A percentile compares a stretch with the other conserved stretches of the same genome.
Conservation (phyloP, 2,329 filamentous ascomycete genomes). For the Graphilbum fragrans region DNA sequence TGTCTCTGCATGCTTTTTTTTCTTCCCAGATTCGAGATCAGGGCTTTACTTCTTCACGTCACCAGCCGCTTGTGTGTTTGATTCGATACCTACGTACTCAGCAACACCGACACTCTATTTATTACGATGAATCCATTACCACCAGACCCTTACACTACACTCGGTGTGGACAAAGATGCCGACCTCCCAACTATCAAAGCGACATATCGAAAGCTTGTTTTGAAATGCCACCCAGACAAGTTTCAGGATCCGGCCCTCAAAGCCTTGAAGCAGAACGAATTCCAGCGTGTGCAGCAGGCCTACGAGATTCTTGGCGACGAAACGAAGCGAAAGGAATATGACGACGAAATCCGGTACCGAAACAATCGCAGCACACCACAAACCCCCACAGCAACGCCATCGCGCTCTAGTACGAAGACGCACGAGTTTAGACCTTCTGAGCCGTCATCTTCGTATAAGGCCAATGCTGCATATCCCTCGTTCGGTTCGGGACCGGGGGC, state of each 20-base stretch:
- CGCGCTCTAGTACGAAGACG: constrained; percentile 23
- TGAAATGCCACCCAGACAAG: constrained; percentile 88
- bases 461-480: constrained; percentile 9
- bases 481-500: neutral
- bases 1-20: neutral
- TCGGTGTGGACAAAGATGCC: constrained; percentile 64
- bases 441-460: constrained; percentile 29
- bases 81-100: too few species aligned
- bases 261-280: constrained; percentile 70
- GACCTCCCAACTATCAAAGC: constrained; percentile 60
- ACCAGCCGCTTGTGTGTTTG: too few species aligned
- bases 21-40: too few species aligned
- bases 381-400: constrained; percentile 25
- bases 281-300: constrained; percentile 83
- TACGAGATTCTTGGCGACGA: constrained; percentile 86
- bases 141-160: constrained; percentile 66
- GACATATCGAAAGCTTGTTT: constrained; percentile 73
- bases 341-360: constrained; percentile 56
- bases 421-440: constrained; percentile 35
- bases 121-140: constrained; percentile 39
- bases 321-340: constrained; percentile 58
- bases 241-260: constrained; percentile 68
- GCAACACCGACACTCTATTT: too few species aligned
- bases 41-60: too few species aligned
- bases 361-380: constrained; percentile 28